Evolutionary conservation across 2,329 filamentous ascomycete genomes (phyloP).

Genomic region (Cladophialophora carrionii): DNA sequence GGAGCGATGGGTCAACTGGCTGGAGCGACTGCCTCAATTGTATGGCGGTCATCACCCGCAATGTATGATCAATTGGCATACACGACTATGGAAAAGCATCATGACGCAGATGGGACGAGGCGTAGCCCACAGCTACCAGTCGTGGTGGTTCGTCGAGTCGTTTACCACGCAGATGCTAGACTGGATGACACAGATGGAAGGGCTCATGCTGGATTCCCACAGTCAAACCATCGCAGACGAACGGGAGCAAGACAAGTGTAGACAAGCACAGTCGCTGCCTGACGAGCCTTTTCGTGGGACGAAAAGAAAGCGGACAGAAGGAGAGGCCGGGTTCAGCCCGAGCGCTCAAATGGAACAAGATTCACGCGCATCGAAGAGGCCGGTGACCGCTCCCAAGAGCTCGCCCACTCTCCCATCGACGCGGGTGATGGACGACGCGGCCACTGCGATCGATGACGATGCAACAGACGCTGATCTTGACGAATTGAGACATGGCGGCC

Average conservation of each 20-base stretch:
- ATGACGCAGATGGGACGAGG: constrained; percentile 50
- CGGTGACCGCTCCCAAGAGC: constrained; percentile 8
- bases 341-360: constrained; percentile 14
- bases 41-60: constrained; percentile 50
- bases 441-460: constrained; percentile 28
- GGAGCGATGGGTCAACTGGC: constrained; percentile 53
- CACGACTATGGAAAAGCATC: constrained; percentile 50
- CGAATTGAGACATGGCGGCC: constrained; percentile 35
- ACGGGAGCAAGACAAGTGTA: constrained; percentile 35
- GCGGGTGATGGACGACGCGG: constrained; percentile 11
- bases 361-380: constrained; percentile 22
- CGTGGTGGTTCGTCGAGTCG: constrained; percentile 48
- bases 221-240: constrained; percentile 34
- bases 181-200: constrained; percentile 40
- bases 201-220: constrained; percentile 34
- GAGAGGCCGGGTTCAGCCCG: constrained; percentile 19
- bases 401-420: constrained; percentile 24
- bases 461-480: constrained; percentile 37
- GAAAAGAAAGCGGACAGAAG: constrained; percentile 33
- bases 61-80: constrained; percentile 52
- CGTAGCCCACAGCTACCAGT: constrained; percentile 53
- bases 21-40: constrained; percentile 46
- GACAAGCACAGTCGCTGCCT: constrained; percentile 22
- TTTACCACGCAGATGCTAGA: constrained; percentile 38
- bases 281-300: constrained; percentile 11